phyloP scores from a whole-genome alignment of 1,139 yeast species.

The Taphrina populina region DNA sequence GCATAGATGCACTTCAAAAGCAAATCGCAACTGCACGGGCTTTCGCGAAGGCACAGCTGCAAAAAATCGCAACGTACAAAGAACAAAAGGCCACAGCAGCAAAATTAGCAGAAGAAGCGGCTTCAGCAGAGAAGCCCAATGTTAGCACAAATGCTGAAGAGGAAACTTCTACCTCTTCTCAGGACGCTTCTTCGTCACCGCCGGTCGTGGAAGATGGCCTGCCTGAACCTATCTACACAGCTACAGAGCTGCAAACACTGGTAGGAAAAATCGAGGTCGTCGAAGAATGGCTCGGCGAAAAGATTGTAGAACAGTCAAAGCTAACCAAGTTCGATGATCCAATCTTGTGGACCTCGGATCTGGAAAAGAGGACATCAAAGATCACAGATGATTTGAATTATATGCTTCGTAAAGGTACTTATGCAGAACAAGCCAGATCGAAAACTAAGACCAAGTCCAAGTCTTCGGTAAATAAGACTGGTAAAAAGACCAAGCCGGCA shows the following conservation, averaged over 20 bases:
- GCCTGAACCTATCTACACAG: constrained; percentile 33
- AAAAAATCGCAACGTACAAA: constrained; percentile 21
- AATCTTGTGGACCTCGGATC: constrained; percentile 7
- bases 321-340: constrained; percentile 30
- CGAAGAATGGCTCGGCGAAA: constrained; percentile 35
- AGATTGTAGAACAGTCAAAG: constrained; percentile 27
- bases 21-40: constrained; percentile 38
- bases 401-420: constrained; percentile 6
- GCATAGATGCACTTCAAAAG: constrained; percentile 31
- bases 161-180: background rate
- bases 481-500: background rate
- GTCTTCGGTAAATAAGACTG: no score
- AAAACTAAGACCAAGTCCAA: constrained; percentile 3
- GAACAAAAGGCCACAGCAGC: constrained; percentile 8
- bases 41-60: constrained; percentile 37
- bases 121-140: background rate
- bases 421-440: constrained; percentile 12
- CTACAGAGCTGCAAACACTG: constrained; percentile 25
- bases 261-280: constrained; percentile 19
- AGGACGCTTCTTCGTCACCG: background rate
- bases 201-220: background rate
- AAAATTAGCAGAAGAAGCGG: background rate
- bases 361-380: background rate
- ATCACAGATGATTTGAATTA: constrained; percentile 19
- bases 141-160: background rate